Evolutionary conservation across 352 stramenopile species (phyloP).

Genomic region (Pythium guiyangense): DNA sequence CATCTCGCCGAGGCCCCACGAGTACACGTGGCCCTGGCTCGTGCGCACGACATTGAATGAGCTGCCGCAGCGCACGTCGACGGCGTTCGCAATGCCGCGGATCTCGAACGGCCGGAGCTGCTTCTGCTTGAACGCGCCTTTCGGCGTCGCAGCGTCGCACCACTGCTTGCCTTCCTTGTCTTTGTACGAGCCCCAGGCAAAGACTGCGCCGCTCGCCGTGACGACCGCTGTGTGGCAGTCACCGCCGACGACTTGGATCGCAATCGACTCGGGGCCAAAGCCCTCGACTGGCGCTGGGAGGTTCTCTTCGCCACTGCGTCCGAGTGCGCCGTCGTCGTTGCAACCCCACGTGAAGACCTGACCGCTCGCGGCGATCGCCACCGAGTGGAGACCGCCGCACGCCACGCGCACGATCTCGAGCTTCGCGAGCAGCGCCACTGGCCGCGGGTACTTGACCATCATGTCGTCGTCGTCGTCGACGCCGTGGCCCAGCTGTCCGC

Average conservation of each 20-base stretch:
- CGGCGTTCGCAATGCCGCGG: constrained; percentile 50
- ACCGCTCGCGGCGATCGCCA: constrained; percentile 81
- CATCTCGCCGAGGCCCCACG: constrained; percentile 90
- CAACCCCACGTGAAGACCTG: constrained; percentile 95
- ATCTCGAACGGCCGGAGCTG: constrained; percentile 61
- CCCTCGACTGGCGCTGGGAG: constrained; percentile 50
- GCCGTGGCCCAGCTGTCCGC: constrained; percentile 90
- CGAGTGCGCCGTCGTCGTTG: constrained; percentile 90
- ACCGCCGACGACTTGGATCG: constrained; percentile 83
- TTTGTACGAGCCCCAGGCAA: constrained; percentile 94
- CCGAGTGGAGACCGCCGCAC: constrained; percentile 91
- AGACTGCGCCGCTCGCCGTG: constrained; percentile 87
- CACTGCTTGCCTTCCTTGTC: constrained; percentile 96
- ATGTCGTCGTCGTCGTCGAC: constrained; percentile 78
- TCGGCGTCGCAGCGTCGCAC: constrained; percentile 66
- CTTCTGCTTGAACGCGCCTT: constrained; percentile 79
- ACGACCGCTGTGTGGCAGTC: constrained; percentile 94
- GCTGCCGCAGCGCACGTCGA: constrained; percentile 79
- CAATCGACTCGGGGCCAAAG: constrained; percentile 40
- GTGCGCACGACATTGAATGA: constrained; percentile 85
- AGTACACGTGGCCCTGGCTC: constrained; percentile 85
- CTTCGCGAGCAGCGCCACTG: constrained; percentile 37
- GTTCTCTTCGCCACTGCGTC: constrained; percentile 78
- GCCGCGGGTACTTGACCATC: constrained; percentile 67
- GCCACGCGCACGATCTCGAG: constrained; percentile 62